phyloP scores from a whole-genome alignment of 345 rosid genomes.

The Syzygium aqueum region DNA sequence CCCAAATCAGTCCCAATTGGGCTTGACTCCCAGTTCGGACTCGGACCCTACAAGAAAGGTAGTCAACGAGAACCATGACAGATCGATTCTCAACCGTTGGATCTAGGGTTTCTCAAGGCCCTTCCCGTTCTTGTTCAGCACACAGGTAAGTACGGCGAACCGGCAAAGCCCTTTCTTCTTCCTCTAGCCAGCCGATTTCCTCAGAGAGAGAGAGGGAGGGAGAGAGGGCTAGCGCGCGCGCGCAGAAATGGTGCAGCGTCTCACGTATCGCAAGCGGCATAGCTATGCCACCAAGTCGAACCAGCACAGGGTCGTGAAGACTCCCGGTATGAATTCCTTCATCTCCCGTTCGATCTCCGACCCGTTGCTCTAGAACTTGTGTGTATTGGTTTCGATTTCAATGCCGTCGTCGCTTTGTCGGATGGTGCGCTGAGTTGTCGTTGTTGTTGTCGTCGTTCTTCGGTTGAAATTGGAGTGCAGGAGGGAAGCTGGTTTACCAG shows the following conservation, averaged over 20 bases:
- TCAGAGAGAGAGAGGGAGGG: background rate
- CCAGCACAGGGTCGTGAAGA: constrained; percentile 4
- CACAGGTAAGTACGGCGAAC: background rate
- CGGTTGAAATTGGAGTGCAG: background rate
- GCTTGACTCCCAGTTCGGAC: background rate
- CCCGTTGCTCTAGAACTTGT: no score
- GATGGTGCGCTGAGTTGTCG: background rate
- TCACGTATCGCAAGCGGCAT: constrained; percentile 5
- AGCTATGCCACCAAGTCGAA: constrained; percentile 3
- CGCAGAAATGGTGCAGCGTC: constrained; percentile 1
- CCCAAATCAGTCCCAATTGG: background rate
- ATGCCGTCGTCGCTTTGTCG: background rate
- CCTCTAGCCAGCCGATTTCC: background rate
- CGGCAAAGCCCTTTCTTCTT: fast-evolving
- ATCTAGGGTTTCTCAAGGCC: background rate
- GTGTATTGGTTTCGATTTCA: background rate
- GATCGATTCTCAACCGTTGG: background rate
- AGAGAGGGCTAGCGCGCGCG: background rate
- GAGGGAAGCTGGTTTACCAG: background rate
- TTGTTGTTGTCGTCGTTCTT: background rate
- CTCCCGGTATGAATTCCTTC: background rate
- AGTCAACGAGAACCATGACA: background rate
- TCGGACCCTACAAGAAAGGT: background rate
- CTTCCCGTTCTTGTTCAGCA: background rate
- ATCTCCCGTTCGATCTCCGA: background rate